Percentiles rank a stretch among this genome's conserved stretches.
Evolutionary conservation across 495 filamentous ascomycete genomes (phyloP).

Genomic region (Baudoinia panamericana): DNA sequence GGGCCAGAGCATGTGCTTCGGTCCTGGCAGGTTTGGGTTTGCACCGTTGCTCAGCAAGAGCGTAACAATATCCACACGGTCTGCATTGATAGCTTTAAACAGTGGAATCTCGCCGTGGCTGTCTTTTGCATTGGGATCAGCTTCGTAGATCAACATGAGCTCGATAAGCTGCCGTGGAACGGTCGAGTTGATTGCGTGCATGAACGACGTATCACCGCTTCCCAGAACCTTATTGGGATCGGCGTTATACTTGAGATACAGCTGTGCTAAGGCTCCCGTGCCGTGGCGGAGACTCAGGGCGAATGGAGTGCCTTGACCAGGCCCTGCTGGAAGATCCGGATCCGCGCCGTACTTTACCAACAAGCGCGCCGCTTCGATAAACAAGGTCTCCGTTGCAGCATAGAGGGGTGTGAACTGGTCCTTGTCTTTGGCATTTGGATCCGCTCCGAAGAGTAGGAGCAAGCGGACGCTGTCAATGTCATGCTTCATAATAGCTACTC

Average conservation of each 20-base stretch:
- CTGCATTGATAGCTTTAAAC: conserved; percentile 30
- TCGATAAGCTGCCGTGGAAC: conserved; percentile 33
- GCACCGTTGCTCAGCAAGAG: conserved; percentile 28
- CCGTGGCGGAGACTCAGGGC: conserved; percentile 27
- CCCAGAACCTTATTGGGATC: conserved; percentile 32
- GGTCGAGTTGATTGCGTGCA: conserved; percentile 36
- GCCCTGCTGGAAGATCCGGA: conserved; percentile 33
- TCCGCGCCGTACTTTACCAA: conserved; percentile 42
- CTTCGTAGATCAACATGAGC: conserved; percentile 36
- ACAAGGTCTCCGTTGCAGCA: conserved; percentile 33
- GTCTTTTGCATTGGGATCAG: conserved; percentile 40
- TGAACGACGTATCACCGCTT: conserved; percentile 36
- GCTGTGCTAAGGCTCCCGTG: conserved; percentile 33
- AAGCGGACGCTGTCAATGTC: conserved; percentile 37
- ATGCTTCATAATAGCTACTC: conserved; percentile 32
- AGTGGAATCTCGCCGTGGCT: conserved; percentile 38
- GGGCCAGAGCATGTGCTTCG: conserved; percentile 40
- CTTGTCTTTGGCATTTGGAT: conserved; percentile 34
- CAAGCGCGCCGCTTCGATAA: conserved; percentile 33
- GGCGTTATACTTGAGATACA: conserved; percentile 38
- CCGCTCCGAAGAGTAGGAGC: conserved; percentile 37
- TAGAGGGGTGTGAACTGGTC: conserved; percentile 34
- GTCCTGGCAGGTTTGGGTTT: conserved; percentile 37
- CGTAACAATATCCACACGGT: conserved; percentile 26
- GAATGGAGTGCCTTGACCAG: conserved; percentile 33